Base-by-base conservation (phyloP, 306 rosid species). In the Cyclanthera cordifolia region DNA sequence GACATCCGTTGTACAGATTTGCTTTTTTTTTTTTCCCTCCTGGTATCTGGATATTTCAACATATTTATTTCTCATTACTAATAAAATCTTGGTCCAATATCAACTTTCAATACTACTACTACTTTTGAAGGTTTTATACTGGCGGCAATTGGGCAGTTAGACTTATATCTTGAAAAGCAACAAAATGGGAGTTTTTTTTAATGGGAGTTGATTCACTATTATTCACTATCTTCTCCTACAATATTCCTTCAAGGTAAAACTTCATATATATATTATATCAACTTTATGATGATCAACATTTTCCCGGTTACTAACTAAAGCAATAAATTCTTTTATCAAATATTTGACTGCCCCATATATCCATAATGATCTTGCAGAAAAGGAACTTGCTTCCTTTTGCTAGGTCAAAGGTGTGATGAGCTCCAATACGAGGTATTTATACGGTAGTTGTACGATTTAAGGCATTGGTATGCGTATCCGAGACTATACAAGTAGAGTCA, bases 71-170 rank as follows among this genome's bases (percentile, higher is more conserved):
- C 6, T 41, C 46, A 2, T 21, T 19, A 25, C 39, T 54, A 71
- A n/a, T n/a, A n/a, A n/a, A 17, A 23, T 15, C 17, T 14, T 56
- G 51, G 21, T 56, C 52, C 19, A 13, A 51, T 7, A 25, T 46
- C 12, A 54, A 55, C 53, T 43, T 11, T 15, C 6, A 54, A 56
- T 43, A 23, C 67, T 78, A 76, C 73, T 43, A 23, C 67, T 78
- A 76, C 73, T 49, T 75, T 61, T 81, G 76, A 50, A 94, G 99
- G 97, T 90, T 85, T 94, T 53, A 79, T 94, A 73, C 66, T 88
- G 87, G 96, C 99, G 8, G 95, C 97, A 53, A 86, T 82, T 0
- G 87, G 96, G 65, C 85, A 85, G 83, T 82, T 94, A 79, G 86
- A 88, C 77, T 74, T 85, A 15, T 76, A 85, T 77, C 75, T 81